Conservation (phyloP, 306 rosid species). For the Cyamopsis tetragonoloba region DNA sequence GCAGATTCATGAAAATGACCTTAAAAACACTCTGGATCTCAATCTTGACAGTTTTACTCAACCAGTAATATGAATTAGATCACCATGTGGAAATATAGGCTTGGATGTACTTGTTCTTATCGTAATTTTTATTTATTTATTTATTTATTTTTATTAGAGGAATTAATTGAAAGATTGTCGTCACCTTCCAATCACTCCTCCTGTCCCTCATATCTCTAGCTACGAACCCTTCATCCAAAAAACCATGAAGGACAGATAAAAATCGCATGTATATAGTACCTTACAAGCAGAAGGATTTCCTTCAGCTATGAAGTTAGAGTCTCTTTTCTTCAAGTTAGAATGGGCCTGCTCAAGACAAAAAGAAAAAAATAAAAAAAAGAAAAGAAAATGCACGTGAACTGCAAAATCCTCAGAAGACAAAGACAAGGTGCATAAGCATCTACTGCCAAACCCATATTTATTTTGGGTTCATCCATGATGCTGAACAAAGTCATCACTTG, state of each 20-base stretch:
- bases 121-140: too few species aligned
- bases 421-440: background rate
- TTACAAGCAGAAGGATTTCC: conserved; percentile 23
- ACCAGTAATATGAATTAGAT: background rate
- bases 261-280: conserved; percentile 26
- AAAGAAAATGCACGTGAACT: background rate
- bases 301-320: conserved; percentile 6
- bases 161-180: background rate
- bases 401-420: background rate
- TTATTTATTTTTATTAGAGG: too few species aligned
- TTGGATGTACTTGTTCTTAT: background rate
- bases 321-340: conserved; percentile 32
- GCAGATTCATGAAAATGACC: background rate
- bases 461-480: too few species aligned
- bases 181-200: background rate
- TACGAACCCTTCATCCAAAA: background rate
- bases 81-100: background rate
- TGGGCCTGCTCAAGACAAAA: conserved; percentile 22
- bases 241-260: background rate
- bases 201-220: background rate
- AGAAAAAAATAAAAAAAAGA: too few species aligned
- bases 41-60: background rate
- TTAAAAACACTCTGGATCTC: background rate
- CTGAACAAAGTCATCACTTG: too few species aligned
- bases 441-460: too few species aligned